These are phyloP conservation scores for Hamamelis virginiana DNA, from an alignment of 164 flowering plant species.

Conservation along the genomic window DNA sequence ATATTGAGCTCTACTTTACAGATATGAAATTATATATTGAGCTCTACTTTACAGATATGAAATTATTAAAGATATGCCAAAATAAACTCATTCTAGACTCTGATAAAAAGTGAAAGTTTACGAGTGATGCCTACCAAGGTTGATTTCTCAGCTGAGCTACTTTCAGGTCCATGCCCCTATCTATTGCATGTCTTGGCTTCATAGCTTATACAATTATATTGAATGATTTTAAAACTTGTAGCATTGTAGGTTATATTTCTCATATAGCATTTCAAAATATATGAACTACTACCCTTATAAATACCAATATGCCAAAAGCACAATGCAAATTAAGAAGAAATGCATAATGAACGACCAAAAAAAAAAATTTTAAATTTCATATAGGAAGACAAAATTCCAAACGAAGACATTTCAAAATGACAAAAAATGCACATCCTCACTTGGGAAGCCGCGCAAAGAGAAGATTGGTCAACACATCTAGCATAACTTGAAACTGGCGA, in stretches of 20 bases:
- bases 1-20: background rate
- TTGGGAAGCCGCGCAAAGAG: conserved; percentile 86
- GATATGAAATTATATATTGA: background rate
- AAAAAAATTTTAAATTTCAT: background rate
- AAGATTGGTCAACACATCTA: conserved; percentile 81
- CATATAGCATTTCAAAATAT: background rate
- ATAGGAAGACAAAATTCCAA: background rate
- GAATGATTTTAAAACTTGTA: background rate
- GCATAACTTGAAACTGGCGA: conserved; percentile 91
- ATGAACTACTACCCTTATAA: background rate
- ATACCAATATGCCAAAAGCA: background rate
- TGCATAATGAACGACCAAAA: background rate
- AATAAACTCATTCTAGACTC: background rate
- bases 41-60: background rate
- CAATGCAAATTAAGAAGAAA: no score
- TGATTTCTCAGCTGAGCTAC: background rate
- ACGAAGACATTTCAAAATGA: background rate
- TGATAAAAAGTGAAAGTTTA: background rate
- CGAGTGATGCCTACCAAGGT: background rate
- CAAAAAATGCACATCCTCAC: conserved; percentile 41
- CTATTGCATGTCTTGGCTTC: background rate
- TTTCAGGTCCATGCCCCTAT: background rate
- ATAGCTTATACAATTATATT: background rate
- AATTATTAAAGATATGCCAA: background rate
- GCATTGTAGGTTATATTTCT: no score